Conservation (phyloP, 2,329 filamentous ascomycete species). For the Trichoderma simmonsii region DNA sequence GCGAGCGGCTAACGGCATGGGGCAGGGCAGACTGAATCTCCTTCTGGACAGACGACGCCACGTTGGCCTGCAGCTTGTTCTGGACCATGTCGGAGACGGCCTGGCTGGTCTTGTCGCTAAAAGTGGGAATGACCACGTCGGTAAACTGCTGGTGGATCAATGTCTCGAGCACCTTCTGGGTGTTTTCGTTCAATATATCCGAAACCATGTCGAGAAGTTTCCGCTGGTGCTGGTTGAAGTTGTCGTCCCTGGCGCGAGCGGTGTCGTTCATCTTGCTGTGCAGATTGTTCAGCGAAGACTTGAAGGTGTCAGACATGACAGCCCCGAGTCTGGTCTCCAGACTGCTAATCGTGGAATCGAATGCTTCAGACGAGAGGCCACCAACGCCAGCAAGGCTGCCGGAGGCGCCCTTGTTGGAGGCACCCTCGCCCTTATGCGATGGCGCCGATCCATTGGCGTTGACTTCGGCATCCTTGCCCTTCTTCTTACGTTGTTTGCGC, state of each 20-base stretch:
- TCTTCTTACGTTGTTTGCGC: slow-evolving; percentile 65
- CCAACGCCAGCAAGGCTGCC: slow-evolving; percentile 24
- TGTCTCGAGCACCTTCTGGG: slow-evolving; percentile 68
- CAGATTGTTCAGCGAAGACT: slow-evolving; percentile 58
- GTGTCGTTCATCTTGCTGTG: slow-evolving; percentile 66
- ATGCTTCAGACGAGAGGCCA: slow-evolving; percentile 43
- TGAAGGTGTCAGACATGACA: slow-evolving; percentile 50
- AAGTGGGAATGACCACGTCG: slow-evolving; percentile 68
- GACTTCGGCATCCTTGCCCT: slow-evolving; percentile 53
- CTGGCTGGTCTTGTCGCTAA: slow-evolving; percentile 65
- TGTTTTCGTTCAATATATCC: slow-evolving; percentile 59
- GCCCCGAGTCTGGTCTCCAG: slow-evolving; percentile 51
- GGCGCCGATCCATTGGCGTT: slow-evolving; percentile 38
- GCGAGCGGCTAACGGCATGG: slow-evolving; percentile 47
- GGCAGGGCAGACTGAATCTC: slow-evolving; percentile 73
- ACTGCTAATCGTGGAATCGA: slow-evolving; percentile 53
- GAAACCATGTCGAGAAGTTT: slow-evolving; percentile 57
- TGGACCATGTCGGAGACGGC: slow-evolving; percentile 70
- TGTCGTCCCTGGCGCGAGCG: slow-evolving; percentile 47
- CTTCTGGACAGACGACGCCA: slow-evolving; percentile 65
- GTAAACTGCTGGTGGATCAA: slow-evolving; percentile 77
- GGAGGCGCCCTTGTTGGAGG: slow-evolving; percentile 29
- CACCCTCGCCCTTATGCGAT: slow-evolving; percentile 31
- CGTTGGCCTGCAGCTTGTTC: slow-evolving; percentile 61
- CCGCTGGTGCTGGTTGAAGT: slow-evolving; percentile 52